Conservation (phyloP, 108 stramenopile genomes). For the Conticribra weissflogii region DNA sequence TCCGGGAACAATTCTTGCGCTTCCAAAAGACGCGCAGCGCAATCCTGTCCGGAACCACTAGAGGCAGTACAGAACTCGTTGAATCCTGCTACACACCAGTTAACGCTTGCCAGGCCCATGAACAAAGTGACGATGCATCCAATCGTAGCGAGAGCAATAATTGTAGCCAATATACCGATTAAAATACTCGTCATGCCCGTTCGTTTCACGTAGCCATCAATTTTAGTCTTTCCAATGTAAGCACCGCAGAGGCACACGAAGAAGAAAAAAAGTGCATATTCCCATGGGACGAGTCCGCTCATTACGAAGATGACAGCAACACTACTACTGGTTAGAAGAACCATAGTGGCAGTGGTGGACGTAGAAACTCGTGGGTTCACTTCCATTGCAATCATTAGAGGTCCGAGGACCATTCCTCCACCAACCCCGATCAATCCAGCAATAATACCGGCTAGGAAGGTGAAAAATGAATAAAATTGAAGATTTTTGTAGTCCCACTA, state of each 20-base stretch:
- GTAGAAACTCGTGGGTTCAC: conserved; percentile 69
- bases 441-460: conserved; percentile 65
- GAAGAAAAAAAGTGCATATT: conserved; percentile 71
- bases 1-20: no score
- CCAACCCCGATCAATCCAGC: conserved; percentile 76
- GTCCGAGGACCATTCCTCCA: conserved; percentile 68
- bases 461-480: conserved; percentile 51
- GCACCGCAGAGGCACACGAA: conserved; percentile 62
- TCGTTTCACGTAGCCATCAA: conserved; percentile 70
- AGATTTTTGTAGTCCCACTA: conserved; percentile 56
- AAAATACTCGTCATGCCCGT: conserved; percentile 59
- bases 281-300: conserved; percentile 65
- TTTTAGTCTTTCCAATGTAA: conserved; percentile 58
- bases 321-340: conserved; percentile 70
- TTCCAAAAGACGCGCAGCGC: no score
- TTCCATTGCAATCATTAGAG: conserved; percentile 69
- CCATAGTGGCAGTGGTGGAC: conserved; percentile 73
- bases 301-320: conserved; percentile 70
- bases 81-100: conserved; percentile 54
- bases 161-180: conserved; percentile 56
- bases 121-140: conserved; percentile 62
- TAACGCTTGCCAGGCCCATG: conserved; percentile 28
- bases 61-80: not conserved
- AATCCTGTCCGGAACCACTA: no score
- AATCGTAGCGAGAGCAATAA: conserved; percentile 63